A percentile compares a stretch with the other conserved stretches of the same genome.
Conservation (phyloP, 2,329 filamentous ascomycete species). For the Diaporthe vexans region DNA sequence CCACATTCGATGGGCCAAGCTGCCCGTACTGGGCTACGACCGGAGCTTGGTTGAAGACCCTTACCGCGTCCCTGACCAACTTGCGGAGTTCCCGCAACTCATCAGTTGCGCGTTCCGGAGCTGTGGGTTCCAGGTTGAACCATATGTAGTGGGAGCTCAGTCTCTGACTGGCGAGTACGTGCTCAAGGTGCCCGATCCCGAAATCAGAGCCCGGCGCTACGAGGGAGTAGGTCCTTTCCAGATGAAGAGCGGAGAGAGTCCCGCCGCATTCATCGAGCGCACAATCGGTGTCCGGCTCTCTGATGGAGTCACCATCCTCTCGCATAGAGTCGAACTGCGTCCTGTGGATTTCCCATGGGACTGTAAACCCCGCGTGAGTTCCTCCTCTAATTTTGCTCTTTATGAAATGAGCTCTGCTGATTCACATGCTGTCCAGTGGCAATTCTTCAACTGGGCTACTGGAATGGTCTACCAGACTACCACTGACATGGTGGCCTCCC, state of each 20-base stretch:
- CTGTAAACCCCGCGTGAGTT: too few relatives aligned
- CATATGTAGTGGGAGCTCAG: too few relatives aligned
- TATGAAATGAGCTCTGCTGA: too few relatives aligned
- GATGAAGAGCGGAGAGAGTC: neutral
- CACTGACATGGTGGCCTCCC: too few relatives aligned
- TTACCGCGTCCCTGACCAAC: neutral
- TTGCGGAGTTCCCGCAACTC: neutral
- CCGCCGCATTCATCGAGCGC: neutral
- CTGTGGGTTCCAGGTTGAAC: too few relatives aligned
- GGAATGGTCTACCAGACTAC: too few relatives aligned
- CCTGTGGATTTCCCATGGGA: too few relatives aligned
- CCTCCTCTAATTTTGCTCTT: too few relatives aligned
- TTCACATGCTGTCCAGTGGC: too few relatives aligned
- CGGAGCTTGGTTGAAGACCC: neutral
- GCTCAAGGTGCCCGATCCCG: neutral
- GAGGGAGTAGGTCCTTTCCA: neutral
- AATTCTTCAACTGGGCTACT: too few relatives aligned
- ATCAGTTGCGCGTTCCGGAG: neutral
- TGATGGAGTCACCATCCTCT: neutral
- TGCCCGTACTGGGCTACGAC: neutral
- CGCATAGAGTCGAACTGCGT: too few relatives aligned
- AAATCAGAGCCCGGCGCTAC: neutral
- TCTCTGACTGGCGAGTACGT: rapidly evolving
- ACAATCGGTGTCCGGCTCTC: neutral
- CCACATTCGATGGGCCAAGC: neutral